phyloP scores from a whole-genome alignment of 495 filamentous ascomycete genomes.

The Aspergillus homomorphus region DNA sequence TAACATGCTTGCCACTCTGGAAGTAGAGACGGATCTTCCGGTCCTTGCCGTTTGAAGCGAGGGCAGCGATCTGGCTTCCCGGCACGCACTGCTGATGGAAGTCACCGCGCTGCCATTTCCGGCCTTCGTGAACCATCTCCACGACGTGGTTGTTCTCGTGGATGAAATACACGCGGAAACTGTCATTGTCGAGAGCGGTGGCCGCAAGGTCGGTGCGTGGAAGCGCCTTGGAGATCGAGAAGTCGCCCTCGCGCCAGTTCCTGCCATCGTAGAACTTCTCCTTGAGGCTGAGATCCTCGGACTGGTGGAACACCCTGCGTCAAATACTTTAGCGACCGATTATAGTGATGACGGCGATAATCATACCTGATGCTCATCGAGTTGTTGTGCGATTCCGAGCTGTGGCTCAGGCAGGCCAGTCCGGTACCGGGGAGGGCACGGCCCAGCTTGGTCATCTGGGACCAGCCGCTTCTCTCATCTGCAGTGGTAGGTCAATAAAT shows the following conservation, averaged over 20 bases:
- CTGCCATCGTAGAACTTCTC: conserved; percentile 7
- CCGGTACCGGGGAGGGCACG: conserved; percentile 6
- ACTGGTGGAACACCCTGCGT: conserved; percentile 7
- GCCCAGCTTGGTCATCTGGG: conserved; percentile 9
- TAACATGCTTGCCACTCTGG: conserved; percentile 13
- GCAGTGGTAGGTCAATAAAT: no score
- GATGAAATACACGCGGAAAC: conserved; percentile 8
- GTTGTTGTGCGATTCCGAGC: not conserved
- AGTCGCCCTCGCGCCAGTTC: not conserved
- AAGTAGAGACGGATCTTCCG: conserved; percentile 10
- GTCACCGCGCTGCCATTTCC: conserved; percentile 8
- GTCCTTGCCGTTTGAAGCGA: not conserved
- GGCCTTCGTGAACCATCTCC: not conserved
- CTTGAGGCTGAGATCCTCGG: not conserved
- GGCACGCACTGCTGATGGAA: conserved; percentile 8
- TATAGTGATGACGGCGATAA: not conserved
- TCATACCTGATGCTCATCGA: conserved; percentile 1
- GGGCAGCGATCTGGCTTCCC: conserved; percentile 5
- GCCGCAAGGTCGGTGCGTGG: conserved; percentile 9
- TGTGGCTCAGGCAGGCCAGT: not conserved
- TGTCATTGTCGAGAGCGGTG: conserved; percentile 1
- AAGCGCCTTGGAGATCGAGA: not conserved
- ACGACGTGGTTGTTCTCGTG: conserved; percentile 5
- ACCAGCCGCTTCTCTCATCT: not conserved
- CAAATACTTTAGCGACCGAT: not conserved